A percentile compares a stretch with the other conserved stretches of the same genome.
Conservation (phyloP, 2,329 filamentous ascomycete species). For the Cladophialophora carrionii region DNA sequence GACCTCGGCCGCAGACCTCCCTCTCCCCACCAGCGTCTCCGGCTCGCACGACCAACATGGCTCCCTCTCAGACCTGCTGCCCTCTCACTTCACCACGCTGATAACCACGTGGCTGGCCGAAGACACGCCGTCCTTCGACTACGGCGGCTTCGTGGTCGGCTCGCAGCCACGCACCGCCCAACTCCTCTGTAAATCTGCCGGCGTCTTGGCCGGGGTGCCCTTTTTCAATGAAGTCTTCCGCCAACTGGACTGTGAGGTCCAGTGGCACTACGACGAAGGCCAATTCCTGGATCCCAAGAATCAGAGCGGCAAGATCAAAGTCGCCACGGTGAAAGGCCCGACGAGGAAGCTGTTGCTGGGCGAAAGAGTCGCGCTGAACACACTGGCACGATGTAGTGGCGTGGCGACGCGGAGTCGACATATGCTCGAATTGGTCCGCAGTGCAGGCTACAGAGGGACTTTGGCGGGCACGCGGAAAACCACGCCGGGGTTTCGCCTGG, state of each 20-base stretch:
- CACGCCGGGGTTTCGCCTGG: constrained; percentile 89
- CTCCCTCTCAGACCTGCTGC: constrained; percentile 37
- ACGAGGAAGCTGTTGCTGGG: constrained; percentile 83
- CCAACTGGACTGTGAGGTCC: constrained; percentile 86
- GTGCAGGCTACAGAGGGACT: constrained; percentile 75
- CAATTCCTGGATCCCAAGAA: constrained; percentile 65
- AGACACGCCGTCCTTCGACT: constrained; percentile 95
- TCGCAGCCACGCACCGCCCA: constrained; percentile 65
- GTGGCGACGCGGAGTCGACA: constrained; percentile 72
- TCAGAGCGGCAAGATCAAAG: constrained; percentile 55
- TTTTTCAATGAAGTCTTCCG: constrained; percentile 94
- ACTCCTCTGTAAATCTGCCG: constrained; percentile 70
- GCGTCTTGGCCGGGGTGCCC: constrained; percentile 85
- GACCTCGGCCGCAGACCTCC: not conserved
- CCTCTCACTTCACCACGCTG: constrained; percentile 38
- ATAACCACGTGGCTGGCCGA: constrained; percentile 78
- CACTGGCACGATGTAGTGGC: constrained; percentile 85
- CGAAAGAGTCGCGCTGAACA: constrained; percentile 90
- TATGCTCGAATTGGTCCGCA: constrained; percentile 61
- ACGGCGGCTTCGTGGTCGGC: constrained; percentile 95
- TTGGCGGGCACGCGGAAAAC: constrained; percentile 97
- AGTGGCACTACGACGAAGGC: constrained; percentile 85
- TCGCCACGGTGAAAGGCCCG: constrained; percentile 84
- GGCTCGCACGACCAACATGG: constrained; percentile 26
- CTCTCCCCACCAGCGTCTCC: not conserved